Evolutionary conservation across 1,284 basidiomycete species (phyloP).

Genomic region (Sphaerobolus stellatus): DNA sequence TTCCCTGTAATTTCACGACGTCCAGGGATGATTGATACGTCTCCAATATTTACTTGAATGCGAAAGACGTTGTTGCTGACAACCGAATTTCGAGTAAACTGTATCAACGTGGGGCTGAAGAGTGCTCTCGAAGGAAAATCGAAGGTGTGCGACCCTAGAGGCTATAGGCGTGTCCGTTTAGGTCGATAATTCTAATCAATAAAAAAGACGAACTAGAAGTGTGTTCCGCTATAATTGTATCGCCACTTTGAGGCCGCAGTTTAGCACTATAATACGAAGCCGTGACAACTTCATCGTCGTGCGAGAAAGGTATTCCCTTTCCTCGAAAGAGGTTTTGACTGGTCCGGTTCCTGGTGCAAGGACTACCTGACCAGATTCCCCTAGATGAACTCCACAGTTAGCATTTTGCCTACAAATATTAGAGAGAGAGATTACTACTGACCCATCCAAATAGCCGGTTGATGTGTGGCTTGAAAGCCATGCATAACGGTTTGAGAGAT

Average conservation of each 20-base stretch:
- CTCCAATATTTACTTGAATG: constrained; percentile 61
- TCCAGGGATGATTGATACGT: constrained; percentile 47
- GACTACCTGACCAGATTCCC: constrained; percentile 65
- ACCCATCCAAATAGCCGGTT: constrained; percentile 91
- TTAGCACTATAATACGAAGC: constrained; percentile 69
- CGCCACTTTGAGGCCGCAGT: constrained; percentile 51
- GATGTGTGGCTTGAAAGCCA: constrained; percentile 77
- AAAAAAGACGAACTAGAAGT: constrained; percentile 56
- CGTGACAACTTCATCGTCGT: constrained; percentile 59
- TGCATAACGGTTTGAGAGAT: constrained; percentile 61
- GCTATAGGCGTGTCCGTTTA: too few species aligned
- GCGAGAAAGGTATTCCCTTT: constrained; percentile 60
- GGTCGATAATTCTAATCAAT: neutral
- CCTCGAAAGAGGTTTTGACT: constrained; percentile 54
- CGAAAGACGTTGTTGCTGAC: constrained; percentile 57
- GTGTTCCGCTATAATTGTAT: constrained; percentile 60
- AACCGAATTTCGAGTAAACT: constrained; percentile 64
- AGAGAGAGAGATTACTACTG: neutral
- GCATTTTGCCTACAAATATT: too few species aligned
- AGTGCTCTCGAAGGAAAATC: constrained; percentile 62
- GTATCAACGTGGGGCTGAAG: constrained; percentile 59
- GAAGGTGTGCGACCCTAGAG: constrained; percentile 75
- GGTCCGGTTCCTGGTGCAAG: constrained; percentile 60
- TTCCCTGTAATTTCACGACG: constrained; percentile 63
- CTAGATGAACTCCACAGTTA: too few species aligned